Conservation (phyloP, 331 rosid genomes). For the Phaseolus coccineus region DNA sequence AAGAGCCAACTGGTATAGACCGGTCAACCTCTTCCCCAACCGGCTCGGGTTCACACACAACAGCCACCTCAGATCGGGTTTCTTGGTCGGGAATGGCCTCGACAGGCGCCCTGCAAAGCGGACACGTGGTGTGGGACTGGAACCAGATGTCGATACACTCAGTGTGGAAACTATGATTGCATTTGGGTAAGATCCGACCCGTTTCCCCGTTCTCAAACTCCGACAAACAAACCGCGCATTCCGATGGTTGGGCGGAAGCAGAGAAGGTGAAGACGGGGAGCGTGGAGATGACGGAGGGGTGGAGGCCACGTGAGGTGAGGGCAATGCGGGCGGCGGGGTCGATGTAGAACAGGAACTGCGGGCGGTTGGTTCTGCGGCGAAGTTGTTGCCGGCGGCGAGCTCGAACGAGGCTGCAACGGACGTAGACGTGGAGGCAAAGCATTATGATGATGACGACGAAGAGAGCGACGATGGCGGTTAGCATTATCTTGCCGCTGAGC, state of each 20-base stretch:
- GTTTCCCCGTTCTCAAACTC: conserved; percentile 68
- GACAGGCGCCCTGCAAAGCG: conserved; percentile 72
- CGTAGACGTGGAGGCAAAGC: conserved; percentile 66
- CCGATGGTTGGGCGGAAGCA: conserved; percentile 42
- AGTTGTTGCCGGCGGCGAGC: conserved; percentile 46
- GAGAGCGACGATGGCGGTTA: conserved; percentile 57
- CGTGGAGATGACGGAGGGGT: conserved; percentile 54
- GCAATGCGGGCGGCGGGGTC: conserved; percentile 37
- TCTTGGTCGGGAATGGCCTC: conserved; percentile 41
- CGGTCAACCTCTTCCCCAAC: conserved; percentile 40
- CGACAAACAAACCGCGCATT: conserved; percentile 89
- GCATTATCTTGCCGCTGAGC: conserved; percentile 65
- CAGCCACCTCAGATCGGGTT: conserved; percentile 37
- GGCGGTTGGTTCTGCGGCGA: conserved; percentile 12
- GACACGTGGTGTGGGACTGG: conserved; percentile 81
- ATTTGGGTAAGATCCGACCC: conserved; percentile 76
- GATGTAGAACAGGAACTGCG: conserved; percentile 54
- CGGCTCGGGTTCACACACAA: conserved; percentile 47
- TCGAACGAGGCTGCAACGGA: conserved; percentile 61
- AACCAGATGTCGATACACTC: conserved; percentile 94
- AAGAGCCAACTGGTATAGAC: not conserved
- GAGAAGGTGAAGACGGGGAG: conserved; percentile 70
- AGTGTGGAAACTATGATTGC: conserved; percentile 74
- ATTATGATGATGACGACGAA: conserved; percentile 63
- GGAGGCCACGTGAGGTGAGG: conserved; percentile 59